phyloP scores from a whole-genome alignment of 31 red algal genomes.

The Pterothamnion heteromorphum region DNA sequence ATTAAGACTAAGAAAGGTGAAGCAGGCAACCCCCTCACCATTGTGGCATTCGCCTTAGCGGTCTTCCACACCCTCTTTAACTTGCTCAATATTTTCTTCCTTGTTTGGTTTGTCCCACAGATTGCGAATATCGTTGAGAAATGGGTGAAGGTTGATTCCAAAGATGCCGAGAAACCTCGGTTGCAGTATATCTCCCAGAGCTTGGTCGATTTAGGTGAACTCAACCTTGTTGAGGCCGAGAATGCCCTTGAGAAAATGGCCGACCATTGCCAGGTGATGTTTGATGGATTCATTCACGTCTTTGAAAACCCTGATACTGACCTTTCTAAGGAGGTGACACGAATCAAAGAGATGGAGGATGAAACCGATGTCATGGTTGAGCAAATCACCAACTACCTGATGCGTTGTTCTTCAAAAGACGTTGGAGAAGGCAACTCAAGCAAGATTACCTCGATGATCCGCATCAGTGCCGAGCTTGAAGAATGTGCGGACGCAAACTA shows the following conservation, averaged over 20 bases:
- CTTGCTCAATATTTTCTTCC: neutral
- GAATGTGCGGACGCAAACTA: neutral
- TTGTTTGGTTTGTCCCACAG: neutral
- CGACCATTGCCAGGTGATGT: neutral
- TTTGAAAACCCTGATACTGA: neutral
- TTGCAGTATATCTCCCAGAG: neutral
- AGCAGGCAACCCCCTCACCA: neutral
- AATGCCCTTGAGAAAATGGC: neutral
- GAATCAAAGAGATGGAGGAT: neutral
- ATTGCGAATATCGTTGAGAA: neutral
- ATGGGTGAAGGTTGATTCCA: neutral
- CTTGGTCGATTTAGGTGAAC: neutral
- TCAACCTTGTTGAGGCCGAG: neutral
- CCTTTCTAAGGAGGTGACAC: neutral
- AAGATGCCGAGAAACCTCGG: neutral
- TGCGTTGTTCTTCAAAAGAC: neutral
- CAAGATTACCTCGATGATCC: neutral
- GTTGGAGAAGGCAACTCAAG: neutral
- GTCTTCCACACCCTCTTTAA: neutral
- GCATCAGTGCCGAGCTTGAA: neutral
- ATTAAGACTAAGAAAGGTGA: slow-evolving; percentile 4
- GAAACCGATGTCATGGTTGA: neutral
- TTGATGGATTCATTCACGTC: neutral
- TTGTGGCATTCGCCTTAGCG: neutral
- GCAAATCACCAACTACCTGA: neutral